Percentiles rank a stretch among this genome's conserved stretches.
phyloP scores from a whole-genome alignment of 768 basidiomycete species.

The Austroboletus eburneus region DNA sequence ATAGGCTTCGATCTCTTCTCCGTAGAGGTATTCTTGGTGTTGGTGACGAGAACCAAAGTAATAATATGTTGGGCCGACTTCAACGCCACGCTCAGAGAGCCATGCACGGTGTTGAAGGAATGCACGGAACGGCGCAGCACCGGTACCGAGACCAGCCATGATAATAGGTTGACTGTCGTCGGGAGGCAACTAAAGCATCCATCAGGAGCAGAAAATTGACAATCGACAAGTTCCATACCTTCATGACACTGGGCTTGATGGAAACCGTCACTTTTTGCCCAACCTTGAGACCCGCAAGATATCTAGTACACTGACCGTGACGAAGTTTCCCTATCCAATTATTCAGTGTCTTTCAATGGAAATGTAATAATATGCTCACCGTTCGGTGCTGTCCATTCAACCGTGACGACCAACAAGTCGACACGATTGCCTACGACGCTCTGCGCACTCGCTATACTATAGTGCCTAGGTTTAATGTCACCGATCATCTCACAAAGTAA shows the following conservation, averaged over 20 bases:
- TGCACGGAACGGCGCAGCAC: constrained; percentile 98
- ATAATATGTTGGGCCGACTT: constrained; percentile 92
- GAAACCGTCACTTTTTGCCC: constrained; percentile 97
- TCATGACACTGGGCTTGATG: constrained; percentile 99
- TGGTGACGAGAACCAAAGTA: constrained; percentile 98
- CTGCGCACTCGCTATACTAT: constrained; percentile 96
- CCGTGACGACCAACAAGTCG: constrained; percentile 92
- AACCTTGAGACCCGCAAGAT: constrained; percentile 75
- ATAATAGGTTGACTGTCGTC: constrained; percentile 86
- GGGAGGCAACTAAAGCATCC: constrained; percentile 64
- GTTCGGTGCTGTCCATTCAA: constrained; percentile 85
- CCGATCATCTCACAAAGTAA: constrained; percentile 84
- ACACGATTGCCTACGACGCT: constrained; percentile 93
- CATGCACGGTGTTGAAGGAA: constrained; percentile 95
- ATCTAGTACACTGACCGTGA: constrained; percentile 95
- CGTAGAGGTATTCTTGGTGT: constrained; percentile 94
- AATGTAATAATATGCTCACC: constrained; percentile 45
- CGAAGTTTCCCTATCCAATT: constrained; percentile 55
- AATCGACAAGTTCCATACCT: constrained; percentile 45
- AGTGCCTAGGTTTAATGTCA: constrained; percentile 96
- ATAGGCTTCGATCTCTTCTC: constrained; percentile 94
- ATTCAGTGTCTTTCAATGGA: constrained; percentile 3
- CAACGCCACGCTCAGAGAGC: constrained; percentile 68
- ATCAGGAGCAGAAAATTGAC: constrained; percentile 6
- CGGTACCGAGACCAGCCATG: constrained; percentile 98